Evolutionary conservation across 164 flowering plant species (phyloP), one percentile per base, ranked within the genome.

Genomic region (Macadamia integrifolia): DNA sequence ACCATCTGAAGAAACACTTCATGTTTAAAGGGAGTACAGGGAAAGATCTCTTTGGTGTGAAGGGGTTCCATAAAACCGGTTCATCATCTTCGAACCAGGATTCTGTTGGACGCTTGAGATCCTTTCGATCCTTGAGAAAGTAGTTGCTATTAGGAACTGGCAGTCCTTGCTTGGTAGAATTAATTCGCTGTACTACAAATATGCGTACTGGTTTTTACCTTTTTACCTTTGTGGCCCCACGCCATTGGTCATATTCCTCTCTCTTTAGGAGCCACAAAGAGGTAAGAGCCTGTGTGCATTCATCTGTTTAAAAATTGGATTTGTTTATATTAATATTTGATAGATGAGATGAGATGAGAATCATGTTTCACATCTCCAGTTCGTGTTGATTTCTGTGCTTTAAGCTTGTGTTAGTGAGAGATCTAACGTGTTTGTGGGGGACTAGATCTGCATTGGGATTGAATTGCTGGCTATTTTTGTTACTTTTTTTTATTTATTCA

Each of bases 1-100:
- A 66, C 59, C 82, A 71, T 44, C 70, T 81, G 30, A 81, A 76
- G 62, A 73, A 65, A 68, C 85, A 75, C 75, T 76, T 79, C 66
- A 56, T 76, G 11, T 81, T 79, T 40, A 77, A 73, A 30, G 73
- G 76, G 55, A 76, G 69, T 70, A 42, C 56, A 14, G 72, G 78
- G 48, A 75, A 74, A 60, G 77, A 76, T 52, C 46, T 71, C 10
- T 72, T 77, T 49, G 52, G 73, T 62, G 48, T 68, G 7, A 80
- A 74, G 65, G 28, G 72, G 50, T 80, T 75, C 61, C 70, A 72
- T 11, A 70, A 68, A 63, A 49, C 52, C n/a, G 75, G 83, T 6
- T 74, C 78, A 67, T 72, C 80, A 9, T 79, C 77, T 14, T 57
- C 73, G 9, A 66, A 29, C 67, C 66, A 70, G 60, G 69, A 48